These are phyloP conservation scores for Melaleuca alternifolia DNA, from an alignment of 345 rosid genomes.

Conservation along the genomic window DNA sequence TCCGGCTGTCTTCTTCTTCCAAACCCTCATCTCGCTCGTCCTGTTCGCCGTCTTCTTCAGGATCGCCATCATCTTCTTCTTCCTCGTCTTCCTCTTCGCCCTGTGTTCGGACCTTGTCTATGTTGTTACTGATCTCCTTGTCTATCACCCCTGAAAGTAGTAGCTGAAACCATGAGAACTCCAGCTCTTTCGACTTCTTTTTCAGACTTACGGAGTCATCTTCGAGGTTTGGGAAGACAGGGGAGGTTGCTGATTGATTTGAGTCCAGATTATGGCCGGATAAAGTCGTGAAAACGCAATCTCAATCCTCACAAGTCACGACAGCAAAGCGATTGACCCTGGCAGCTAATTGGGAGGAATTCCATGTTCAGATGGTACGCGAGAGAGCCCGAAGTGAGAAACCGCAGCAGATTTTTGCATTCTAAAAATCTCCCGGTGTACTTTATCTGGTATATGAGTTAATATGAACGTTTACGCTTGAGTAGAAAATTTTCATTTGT, in stretches of 20 bases:
- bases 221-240: neutral
- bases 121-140: constrained; percentile 8
- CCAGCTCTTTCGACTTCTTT: neutral
- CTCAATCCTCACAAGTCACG: neutral
- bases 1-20: constrained; percentile 13
- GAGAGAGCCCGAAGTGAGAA: neutral
- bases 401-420: neutral
- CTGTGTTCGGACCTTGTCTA: constrained; percentile 23
- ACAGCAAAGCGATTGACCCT: neutral
- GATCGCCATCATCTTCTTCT: constrained; percentile 2
- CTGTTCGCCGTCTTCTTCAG: constrained; percentile 12
- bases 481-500: neutral
- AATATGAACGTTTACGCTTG: neutral
- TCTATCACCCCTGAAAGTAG: neutral
- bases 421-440: neutral
- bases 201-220: neutral
- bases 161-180: neutral
- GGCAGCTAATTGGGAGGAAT: neutral
- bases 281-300: neutral
- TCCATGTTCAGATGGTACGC: neutral
- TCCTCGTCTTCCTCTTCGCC: constrained; percentile 15
- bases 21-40: constrained; percentile 5
- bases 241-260: neutral
- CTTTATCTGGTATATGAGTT: neutral
- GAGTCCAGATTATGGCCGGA: neutral